Base-by-base conservation (phyloP, 2,329 filamentous ascomycete species). In the Malbranchea cinnamomea region DNA sequence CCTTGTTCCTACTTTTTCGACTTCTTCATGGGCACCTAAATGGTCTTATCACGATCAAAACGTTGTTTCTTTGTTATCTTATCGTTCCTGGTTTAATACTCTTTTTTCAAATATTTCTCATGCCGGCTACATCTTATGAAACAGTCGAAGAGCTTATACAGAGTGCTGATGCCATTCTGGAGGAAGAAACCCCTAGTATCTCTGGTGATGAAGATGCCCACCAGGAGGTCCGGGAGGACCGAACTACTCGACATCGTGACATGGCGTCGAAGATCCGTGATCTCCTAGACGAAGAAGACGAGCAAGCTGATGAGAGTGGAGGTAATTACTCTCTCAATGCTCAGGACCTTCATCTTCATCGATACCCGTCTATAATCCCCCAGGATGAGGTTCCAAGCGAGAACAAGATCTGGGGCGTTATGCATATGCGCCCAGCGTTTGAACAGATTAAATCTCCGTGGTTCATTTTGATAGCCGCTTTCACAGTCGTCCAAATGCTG, bases 91-190 rank as follows among this genome's bases (percentile, higher is more conserved):
- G 63, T 3, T 60, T 73, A 31, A 81, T 89, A 31, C 45, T 75
- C 9, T 32, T 74, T 16, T 62, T 70, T 11, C 79, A 89, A 53
- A 44, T 87, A 15, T 66, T 72, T 23, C 44, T 87, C 40, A 76
- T 91, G 64, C 82, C 82, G 0, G 60, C 59, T 10, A 71, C 75
- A 39, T 83, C 77, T 1, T 89, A 89, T 61, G 85, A 89, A 54
- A 87, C 79, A 0, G 71, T 85, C 1, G 80, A 82, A 26, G 83
- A 94, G 52, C 67, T 93, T 22, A 74, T 89, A 4, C 68, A 74
- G 33, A 69, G 82, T 46, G 75, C 73, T 10, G 77, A 83, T 41
- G 56, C 58, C 10, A 54, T 49, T 27, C 54, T 52, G 15, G 54
- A 50, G 8, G 68, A 68, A 5, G 72, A 77, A 43, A 76, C 43